These are phyloP conservation scores for Pythium guiyangense DNA, from an alignment of 352 stramenopile genomes.

Conservation along the genomic window DNA sequence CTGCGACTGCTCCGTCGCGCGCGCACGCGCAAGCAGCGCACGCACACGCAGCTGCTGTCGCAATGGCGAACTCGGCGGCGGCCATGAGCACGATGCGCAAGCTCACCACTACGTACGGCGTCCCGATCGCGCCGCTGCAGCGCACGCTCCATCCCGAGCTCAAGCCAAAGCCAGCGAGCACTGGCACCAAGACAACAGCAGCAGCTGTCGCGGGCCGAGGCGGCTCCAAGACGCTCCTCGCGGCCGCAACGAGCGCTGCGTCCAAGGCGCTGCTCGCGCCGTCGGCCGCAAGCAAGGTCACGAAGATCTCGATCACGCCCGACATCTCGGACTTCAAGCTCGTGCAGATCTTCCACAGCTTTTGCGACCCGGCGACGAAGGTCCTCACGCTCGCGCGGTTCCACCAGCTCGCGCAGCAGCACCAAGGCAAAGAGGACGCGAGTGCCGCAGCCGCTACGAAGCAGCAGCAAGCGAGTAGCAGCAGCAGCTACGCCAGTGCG, in stretches of 20 bases:
- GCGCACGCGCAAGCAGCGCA: slow-evolving; percentile 22
- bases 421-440: slow-evolving; percentile 63
- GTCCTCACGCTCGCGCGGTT: slow-evolving; percentile 45
- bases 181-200: slow-evolving; percentile 12
- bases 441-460: slow-evolving; percentile 2
- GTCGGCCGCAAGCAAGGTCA: slow-evolving; percentile 19
- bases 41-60: slow-evolving; percentile 27
- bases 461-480: slow-evolving; percentile 7
- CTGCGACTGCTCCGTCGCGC: slow-evolving; percentile 1
- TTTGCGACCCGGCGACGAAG: slow-evolving; percentile 62
- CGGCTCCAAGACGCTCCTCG: slow-evolving; percentile 4
- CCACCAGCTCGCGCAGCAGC: slow-evolving; percentile 54
- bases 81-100: slow-evolving; percentile 51
- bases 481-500: not conserved
- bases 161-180: slow-evolving; percentile 34
- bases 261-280: not conserved
- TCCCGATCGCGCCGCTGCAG: slow-evolving; percentile 48
- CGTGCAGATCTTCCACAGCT: slow-evolving; percentile 82
- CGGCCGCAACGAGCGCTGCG: not conserved
- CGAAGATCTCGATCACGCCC: slow-evolving; percentile 61
- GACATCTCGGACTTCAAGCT: slow-evolving; percentile 84
- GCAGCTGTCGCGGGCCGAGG: slow-evolving; percentile 4
- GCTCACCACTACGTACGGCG: slow-evolving; percentile 44
- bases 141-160: slow-evolving; percentile 25
- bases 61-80: slow-evolving; percentile 52